Percentiles rank a stretch among this genome's conserved stretches.
Evolutionary conservation across 2,329 filamentous ascomycete genomes (phyloP).

Genomic region (Ceratocystis diversiconidia): DNA sequence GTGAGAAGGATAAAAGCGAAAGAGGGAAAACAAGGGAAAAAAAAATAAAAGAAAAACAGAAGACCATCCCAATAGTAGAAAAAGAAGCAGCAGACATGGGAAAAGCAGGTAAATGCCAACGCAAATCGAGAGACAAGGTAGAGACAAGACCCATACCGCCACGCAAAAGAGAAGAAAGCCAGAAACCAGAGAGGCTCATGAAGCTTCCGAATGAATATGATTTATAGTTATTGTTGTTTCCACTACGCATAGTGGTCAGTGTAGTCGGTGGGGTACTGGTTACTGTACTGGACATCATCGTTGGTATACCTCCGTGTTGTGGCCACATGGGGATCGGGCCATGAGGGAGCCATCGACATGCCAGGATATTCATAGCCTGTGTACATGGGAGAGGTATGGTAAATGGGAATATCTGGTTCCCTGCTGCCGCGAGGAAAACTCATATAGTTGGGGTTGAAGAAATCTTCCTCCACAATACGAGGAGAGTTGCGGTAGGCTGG

Average conservation of each 20-base stretch:
- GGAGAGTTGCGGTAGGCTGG: neutral
- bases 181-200: neutral
- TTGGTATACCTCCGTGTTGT: conserved; percentile 1
- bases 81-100: neutral
- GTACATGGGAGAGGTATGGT: neutral
- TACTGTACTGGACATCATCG: conserved; percentile 1
- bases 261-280: conserved; percentile 5
- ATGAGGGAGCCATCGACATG: neutral
- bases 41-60: neutral
- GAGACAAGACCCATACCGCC: neutral
- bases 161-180: neutral
- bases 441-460: neutral
- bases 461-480: neutral
- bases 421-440: neutral
- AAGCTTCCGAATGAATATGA: neutral
- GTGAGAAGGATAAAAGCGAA: neutral
- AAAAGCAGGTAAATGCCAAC: neutral
- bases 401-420: neutral
- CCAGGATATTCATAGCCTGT: neutral
- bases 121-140: neutral
- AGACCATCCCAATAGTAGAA: neutral
- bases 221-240: neutral
- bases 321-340: neutral
- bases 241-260: neutral
- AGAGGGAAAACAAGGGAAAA: neutral